phyloP scores from a whole-genome alignment of 2,329 filamentous ascomycete species.

The Pezicula neosporulosa region DNA sequence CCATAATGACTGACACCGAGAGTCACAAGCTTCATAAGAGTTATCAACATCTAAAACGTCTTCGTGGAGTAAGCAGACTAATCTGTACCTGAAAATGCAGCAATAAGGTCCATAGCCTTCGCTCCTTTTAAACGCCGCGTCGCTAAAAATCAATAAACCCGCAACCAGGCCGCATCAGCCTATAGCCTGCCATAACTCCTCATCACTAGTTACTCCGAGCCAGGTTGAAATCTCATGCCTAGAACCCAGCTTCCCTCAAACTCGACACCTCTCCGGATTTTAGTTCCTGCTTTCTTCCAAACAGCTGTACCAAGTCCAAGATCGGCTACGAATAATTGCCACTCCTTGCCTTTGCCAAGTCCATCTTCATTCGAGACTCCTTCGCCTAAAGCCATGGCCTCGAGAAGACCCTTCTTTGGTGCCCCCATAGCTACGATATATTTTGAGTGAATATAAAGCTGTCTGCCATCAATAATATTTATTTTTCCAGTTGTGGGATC shows the following conservation, averaged over 20 bases:
- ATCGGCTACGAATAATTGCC: slow-evolving; percentile 82
- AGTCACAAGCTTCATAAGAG: too few species aligned
- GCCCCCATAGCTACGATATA: slow-evolving; percentile 84
- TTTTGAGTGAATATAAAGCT: slow-evolving; percentile 76
- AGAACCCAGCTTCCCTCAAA: slow-evolving; percentile 88
- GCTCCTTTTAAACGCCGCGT: slow-evolving; percentile 4
- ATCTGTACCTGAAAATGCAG: too few species aligned
- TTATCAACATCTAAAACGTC: too few species aligned
- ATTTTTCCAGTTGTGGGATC: slow-evolving; percentile 72
- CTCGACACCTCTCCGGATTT: slow-evolving; percentile 78
- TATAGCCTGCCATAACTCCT: background rate
- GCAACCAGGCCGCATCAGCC: background rate
- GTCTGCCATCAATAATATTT: slow-evolving; percentile 67
- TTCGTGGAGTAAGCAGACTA: too few species aligned
- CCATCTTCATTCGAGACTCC: slow-evolving; percentile 26
- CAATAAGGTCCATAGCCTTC: background rate
- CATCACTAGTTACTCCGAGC: slow-evolving; percentile 8
- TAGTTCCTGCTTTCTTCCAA: slow-evolving; percentile 81
- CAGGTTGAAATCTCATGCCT: slow-evolving; percentile 47
- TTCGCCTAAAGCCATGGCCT: slow-evolving; percentile 51
- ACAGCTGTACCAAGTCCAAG: slow-evolving; percentile 80
- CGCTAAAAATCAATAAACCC: slow-evolving; percentile 8
- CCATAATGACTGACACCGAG: too few species aligned
- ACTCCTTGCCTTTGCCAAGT: slow-evolving; percentile 37
- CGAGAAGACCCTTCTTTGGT: slow-evolving; percentile 79